Conservation (phyloP, 345 rosid genomes). For the Cardamine resedifolia region DNA sequence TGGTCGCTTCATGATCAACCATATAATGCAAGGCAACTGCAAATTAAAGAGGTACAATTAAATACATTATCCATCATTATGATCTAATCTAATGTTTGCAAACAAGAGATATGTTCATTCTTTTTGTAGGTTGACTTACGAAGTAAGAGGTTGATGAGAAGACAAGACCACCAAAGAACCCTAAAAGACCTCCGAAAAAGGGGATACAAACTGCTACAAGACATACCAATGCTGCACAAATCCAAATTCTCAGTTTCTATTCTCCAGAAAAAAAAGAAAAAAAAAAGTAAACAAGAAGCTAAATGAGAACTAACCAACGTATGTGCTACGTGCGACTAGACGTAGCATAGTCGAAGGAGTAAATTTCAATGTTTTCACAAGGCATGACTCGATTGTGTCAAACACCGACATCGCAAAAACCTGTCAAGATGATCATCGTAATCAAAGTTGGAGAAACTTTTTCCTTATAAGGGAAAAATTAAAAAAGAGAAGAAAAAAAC, state of each 20-base stretch:
- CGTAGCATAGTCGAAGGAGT: slow-evolving; percentile 44
- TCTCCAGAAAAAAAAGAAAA: neutral
- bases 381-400: slow-evolving; percentile 46
- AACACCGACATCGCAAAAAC: slow-evolving; percentile 55
- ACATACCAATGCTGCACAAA: slow-evolving; percentile 44
- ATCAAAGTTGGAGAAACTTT: neutral
- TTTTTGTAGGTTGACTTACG: slow-evolving; percentile 36
- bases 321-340: slow-evolving; percentile 40
- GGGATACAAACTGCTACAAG: slow-evolving; percentile 55
- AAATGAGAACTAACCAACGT: slow-evolving; percentile 43
- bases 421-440: slow-evolving; percentile 30
- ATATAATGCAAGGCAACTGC: slow-evolving; percentile 61
- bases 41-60: neutral
- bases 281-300: neutral
- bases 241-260: neutral
- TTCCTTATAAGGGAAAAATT: neutral
- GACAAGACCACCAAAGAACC: slow-evolving; percentile 60
- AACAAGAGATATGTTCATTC: neutral
- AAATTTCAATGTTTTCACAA: slow-evolving; percentile 38
- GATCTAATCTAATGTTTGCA: neutral
- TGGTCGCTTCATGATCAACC: slow-evolving; percentile 48
- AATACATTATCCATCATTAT: neutral
- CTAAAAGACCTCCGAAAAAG: slow-evolving; percentile 60
- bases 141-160: slow-evolving; percentile 58
- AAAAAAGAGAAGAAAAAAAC: neutral